Evolutionary conservation across 495 filamentous ascomycete genomes (phyloP), one percentile per base, ranked within the genome.

Genomic region (Darksidea phi): DNA sequence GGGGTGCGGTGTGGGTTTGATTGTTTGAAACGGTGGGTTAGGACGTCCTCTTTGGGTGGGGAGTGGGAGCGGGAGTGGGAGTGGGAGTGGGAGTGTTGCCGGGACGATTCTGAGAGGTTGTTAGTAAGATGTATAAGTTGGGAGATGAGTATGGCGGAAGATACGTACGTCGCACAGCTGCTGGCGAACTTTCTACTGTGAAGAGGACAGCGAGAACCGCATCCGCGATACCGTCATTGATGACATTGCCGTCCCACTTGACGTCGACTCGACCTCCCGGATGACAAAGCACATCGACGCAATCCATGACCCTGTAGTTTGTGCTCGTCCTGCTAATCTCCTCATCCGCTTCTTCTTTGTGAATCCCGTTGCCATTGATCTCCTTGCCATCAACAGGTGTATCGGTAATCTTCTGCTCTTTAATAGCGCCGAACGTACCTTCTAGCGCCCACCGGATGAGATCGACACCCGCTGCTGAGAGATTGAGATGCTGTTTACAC

Each of bases 241-340:
- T 84, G 82, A 95, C 88, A 70, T 96, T 98, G 26, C 93, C 94
- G 68, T 97, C 94, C 94, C 94, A 98, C 70, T 96, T 91, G 1
- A 97, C 75, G 68, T 93, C 91, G 7, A 98, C 82, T 68, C 93
- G 88, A 21, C 91, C 87, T 56, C 79, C 84, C 46, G 72, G 77
- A 25, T 83, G 76, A 69, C 89, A 88, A 42, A 85, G 82, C 20
- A 96, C 84, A 18, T 81, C 82, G 13, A 96, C 84, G 71, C 89
- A 94, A 56, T 89, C 93, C 94, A 98, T 96, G 67, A 98, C 84
- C 13, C 89, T 75, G 65, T 90, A 95, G 15, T 81, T 78, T 23
- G 85, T 83, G 8, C 77, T 74, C 10, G 77, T 70, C 12, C 77
- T 71, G 10, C 77, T 63, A 15, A 85, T 74, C 59, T 86, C 80